Evolutionary conservation across 2,329 filamentous ascomycete genomes (phyloP).

Genomic region (Apiospora saccharicola): DNA sequence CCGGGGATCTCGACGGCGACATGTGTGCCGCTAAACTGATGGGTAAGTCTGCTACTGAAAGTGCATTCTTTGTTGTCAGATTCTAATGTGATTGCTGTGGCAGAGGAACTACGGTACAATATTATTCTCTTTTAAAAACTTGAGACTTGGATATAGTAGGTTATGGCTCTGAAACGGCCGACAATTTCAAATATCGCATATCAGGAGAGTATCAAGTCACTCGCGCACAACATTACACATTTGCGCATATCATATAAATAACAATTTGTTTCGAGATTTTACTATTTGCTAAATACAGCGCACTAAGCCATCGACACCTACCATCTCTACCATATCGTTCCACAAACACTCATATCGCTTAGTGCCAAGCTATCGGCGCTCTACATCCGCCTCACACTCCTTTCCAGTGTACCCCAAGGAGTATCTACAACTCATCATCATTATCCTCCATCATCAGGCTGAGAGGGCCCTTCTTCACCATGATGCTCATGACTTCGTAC

Average conservation of each 20-base stretch:
- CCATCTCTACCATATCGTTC: no score
- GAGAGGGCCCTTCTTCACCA: constrained; percentile 75
- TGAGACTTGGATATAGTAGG: neutral
- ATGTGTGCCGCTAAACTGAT: constrained; percentile 19
- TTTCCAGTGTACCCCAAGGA: no score
- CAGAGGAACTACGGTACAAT: neutral
- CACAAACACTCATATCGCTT: no score
- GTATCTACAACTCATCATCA: constrained; percentile 10
- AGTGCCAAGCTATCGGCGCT: neutral
- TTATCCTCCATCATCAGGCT: constrained; percentile 38
- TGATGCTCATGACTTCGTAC: constrained; percentile 76
- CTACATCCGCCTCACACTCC: neutral
- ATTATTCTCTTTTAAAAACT: constrained; percentile 17
- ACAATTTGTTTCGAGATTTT: no score
- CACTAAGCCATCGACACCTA: no score
- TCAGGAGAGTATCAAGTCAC: neutral
- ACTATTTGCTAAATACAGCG: no score
- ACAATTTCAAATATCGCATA: neutral
- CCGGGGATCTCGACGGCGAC: constrained; percentile 28
- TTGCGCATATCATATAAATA: no score
- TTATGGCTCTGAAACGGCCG: neutral
- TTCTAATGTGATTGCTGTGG: neutral
- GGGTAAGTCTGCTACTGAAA: neutral
- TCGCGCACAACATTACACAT: neutral
- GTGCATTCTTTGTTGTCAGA: neutral